Evolutionary conservation across 768 basidiomycete genomes (phyloP).

Genomic region (Xanthoconium stramineum): DNA sequence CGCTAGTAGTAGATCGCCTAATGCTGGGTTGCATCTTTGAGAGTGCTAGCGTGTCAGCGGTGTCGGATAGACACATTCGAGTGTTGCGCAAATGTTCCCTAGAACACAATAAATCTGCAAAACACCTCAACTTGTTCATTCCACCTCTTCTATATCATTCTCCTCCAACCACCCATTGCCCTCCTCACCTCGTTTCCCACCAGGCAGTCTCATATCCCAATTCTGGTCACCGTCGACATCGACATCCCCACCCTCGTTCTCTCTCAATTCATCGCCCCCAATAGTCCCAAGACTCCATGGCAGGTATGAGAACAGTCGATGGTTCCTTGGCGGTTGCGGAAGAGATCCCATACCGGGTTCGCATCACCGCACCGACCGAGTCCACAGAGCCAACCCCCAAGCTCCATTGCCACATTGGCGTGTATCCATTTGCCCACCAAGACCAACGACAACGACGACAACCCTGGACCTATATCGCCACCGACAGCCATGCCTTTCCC

Average conservation of each 20-base stretch:
- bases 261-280: slow-evolving; percentile 23
- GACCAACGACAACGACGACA: background rate
- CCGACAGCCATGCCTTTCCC: slow-evolving; percentile 26
- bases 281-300: slow-evolving; percentile 38
- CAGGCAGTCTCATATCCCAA: slow-evolving; percentile 30
- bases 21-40: too few relatives aligned
- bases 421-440: slow-evolving; percentile 48
- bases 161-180: slow-evolving; percentile 50
- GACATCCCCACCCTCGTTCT: slow-evolving; percentile 28
- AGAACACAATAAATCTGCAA: too few relatives aligned
- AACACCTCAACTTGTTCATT: slow-evolving; percentile 5
- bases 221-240: slow-evolving; percentile 25
- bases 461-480: slow-evolving; percentile 3
- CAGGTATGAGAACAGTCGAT: slow-evolving; percentile 52
- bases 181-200: slow-evolving; percentile 27
- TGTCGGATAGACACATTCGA: too few relatives aligned
- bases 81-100: too few relatives aligned
- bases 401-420: slow-evolving; percentile 49
- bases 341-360: too few relatives aligned
- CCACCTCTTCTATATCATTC: slow-evolving; percentile 55
- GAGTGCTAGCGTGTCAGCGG: too few relatives aligned
- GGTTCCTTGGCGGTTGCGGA: slow-evolving; percentile 29
- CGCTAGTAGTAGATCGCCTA: too few relatives aligned
- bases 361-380: slow-evolving; percentile 27
- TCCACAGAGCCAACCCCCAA: slow-evolving; percentile 59